Conservation (phyloP, 805 yeast genomes). For the Wickerhamiella siamensis region DNA sequence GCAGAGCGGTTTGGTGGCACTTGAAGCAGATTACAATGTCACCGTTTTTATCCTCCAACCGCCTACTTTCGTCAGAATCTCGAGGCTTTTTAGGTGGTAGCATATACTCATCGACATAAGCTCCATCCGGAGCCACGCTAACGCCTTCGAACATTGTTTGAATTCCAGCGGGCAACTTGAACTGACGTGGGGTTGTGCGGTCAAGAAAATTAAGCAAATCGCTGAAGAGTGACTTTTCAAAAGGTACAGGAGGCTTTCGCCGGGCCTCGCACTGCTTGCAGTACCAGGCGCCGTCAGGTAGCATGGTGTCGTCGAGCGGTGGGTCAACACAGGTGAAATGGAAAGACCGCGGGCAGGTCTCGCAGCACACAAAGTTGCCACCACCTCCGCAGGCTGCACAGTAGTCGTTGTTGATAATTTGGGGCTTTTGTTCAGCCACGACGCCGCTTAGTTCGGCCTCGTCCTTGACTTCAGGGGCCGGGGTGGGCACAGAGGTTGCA, state of each 20-base stretch:
- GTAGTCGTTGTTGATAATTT: conserved; percentile 56
- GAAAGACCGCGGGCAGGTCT: conserved; percentile 79
- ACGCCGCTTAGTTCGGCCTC: too few relatives aligned
- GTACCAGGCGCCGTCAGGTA: conserved; percentile 85
- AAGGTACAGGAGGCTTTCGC: conserved; percentile 26
- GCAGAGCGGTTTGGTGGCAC: conserved; percentile 59
- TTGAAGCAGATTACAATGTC: conserved; percentile 56
- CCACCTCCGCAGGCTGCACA: conserved; percentile 84
- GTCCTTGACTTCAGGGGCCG: not conserved
- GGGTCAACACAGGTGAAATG: conserved; percentile 88
- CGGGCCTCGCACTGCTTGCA: conserved; percentile 61
- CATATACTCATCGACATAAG: conserved; percentile 41
- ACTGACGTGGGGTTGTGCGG: conserved; percentile 49
- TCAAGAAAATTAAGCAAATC: conserved; percentile 46
- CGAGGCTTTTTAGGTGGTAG: conserved; percentile 8
- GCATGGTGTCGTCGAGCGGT: conserved; percentile 55
- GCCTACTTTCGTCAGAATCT: conserved; percentile 10
- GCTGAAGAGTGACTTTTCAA: conserved; percentile 32
- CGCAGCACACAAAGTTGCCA: conserved; percentile 87
- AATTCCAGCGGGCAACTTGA: conserved; percentile 50
- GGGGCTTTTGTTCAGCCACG: not conserved
- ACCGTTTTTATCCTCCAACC: conserved; percentile 52
- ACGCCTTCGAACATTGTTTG: conserved; percentile 66
- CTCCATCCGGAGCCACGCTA: conserved; percentile 50
- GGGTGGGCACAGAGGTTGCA: not conserved